Evolutionary conservation across 176 grass and related monocot genomes (phyloP), one percentile per base, ranked within the genome.

Genomic region (Aegilops speltoides): DNA sequence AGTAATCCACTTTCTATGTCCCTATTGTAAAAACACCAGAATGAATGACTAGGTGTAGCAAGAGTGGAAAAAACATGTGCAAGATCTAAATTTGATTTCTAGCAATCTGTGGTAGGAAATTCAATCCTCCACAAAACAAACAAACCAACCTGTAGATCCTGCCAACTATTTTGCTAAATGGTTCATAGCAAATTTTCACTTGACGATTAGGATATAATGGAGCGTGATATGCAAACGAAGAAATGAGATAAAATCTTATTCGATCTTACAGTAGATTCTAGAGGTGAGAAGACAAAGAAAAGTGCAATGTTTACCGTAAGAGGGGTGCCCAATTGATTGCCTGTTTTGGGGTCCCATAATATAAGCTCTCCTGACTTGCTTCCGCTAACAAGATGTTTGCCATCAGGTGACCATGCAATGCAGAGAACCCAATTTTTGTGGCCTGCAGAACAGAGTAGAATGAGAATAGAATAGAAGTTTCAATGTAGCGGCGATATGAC

Each of bases 361-460:
- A 96, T 84, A 79, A 99, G 92, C 78, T 99, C 97, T 64, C 90
- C 97, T 13, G 94, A 82, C 83, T 96, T 99, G 94, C 94, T 99
- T 68, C 97, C 97, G 77, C 94, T 99, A 54, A 99, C 94, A 91
- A 96, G 94, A 78, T 93, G 85, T 43, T 96, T 94, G 7, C 94
- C 97, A 86, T 99, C 94, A 64, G 97, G 89, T 77, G 97, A 99
- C 97, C 97, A 96, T 75, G 92, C 92, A 90, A 96, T 93, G 54
- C 69, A 96, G 73, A 99, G 93, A 56, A 99, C 97, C 96, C 96
- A 98, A 85, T 98, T 95, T 76, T 98, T 98, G 89, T 98, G 97
- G n/a, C 97, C 97, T 98, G 80, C 25, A 28, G 28, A 28, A 28
- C 28, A 28, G 28, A 28, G 2, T 28, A 28, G 28, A 28, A 28